Evolutionary conservation across 768 basidiomycete genomes (phyloP), one percentile per base, ranked within the genome.

Genomic region (Lentinula aciculospora): DNA sequence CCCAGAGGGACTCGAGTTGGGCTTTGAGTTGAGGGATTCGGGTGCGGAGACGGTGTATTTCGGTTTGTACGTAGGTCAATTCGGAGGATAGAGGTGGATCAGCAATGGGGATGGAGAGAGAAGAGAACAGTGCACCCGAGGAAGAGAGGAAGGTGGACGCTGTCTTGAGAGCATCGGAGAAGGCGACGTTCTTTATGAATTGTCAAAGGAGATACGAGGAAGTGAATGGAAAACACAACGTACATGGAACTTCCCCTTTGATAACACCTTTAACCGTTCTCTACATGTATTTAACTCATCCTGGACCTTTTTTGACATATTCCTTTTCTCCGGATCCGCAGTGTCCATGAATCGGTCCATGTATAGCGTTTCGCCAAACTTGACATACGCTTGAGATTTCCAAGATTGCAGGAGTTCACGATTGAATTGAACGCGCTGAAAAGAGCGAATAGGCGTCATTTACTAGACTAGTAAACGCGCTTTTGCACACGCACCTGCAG

Each of bases 341-440:
- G 77, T 81, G 60, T 92, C 88, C 66, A 96, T 75, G 76, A 95
- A 99, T 13, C 97, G 86, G 69, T 97, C 94, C 82, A 98, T 84
- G 66, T 83, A 87, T 13, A 99, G 77, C 9, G 84, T 89, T 70
- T 94, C 90, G 17, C 80, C 85, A 67, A 96, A 97, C 65, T 86
- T 89, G 62, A 99, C 88, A 69, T 94, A 96, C 3, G 93, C 94
- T 66, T 99, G 96, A 4, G 92, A 94, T 71, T 99, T 99, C 77
- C 91, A 94, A 15, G 94, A 87, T 62, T 94, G 90, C 56, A 92
- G 79, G 0, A 89, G 93, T 63, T 92, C 88, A 8, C 93, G 83
- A 67, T 98, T 93, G 74, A 94, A 98, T 79, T 96, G 94, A 3
- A 94, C 94, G 58, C 94, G 78, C 93, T 95, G 63, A 19, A 19